Conservation (phyloP, 1,284 basidiomycete genomes). For the Apiotrichum gamsii region DNA sequence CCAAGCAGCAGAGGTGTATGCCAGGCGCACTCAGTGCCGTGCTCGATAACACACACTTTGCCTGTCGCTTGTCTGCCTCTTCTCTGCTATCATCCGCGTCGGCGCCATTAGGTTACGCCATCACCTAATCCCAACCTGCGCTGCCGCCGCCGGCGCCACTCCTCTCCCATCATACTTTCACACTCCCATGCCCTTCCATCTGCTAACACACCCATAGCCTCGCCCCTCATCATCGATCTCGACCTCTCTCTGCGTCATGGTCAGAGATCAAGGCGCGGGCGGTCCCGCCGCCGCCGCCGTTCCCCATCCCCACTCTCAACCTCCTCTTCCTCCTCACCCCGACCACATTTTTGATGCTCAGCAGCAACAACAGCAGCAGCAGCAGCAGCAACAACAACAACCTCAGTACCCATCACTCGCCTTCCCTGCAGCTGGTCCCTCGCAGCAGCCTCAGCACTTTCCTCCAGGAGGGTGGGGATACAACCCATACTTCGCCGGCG, state of each 20-base stretch:
- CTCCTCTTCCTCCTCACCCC: neutral
- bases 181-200: too few relatives aligned
- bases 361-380: conserved; percentile 12
- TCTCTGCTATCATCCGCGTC: too few relatives aligned
- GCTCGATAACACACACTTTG: too few relatives aligned
- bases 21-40: too few relatives aligned
- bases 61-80: too few relatives aligned
- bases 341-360: neutral
- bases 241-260: neutral
- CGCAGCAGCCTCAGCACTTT: conserved; percentile 8
- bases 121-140: too few relatives aligned
- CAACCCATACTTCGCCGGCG: conserved; percentile 14
- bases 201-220: too few relatives aligned
- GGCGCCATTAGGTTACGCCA: too few relatives aligned
- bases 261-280: too few relatives aligned
- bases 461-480: conserved; percentile 4
- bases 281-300: too few relatives aligned
- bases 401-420: conserved; percentile 15
- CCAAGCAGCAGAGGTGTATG: neutral
- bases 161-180: too few relatives aligned
- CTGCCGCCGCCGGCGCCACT: too few relatives aligned
- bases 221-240: conserved; percentile 1
- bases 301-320: neutral
- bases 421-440: conserved; percentile 15
- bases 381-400: conserved; percentile 12